Base-by-base conservation (phyloP, 768 basidiomycete genomes). In the Tulasnella sp. region DNA sequence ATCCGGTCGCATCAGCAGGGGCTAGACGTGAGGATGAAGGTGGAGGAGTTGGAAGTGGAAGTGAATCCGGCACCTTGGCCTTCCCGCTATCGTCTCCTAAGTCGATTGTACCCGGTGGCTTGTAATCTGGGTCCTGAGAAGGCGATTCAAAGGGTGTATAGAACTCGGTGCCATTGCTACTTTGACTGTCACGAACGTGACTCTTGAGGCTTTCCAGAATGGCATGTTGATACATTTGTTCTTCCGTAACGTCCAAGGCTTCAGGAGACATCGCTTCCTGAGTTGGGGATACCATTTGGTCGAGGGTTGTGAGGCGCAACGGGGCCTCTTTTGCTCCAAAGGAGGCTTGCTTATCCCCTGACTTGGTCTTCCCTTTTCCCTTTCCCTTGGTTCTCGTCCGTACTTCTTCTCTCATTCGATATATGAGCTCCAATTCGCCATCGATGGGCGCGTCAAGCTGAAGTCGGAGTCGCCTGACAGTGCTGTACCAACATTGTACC, bases 151-250 rank as follows among this genome's bases (percentile, higher is more conserved):
- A 14, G 14, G 58, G 58, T 25, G 58, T 64, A 17, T 64, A 64
- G 29, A 31, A 64, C 3, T 29, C 31, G 25, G 58, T 64, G 29
- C 58, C 58, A 15, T 34, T 64, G 58, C 58, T 64, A 11, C 29
- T 12, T 34, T 64, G 58, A 64, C 72, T 42, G 29, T 73, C 40
- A 1, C 39, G 72, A 25, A n/a, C n/a, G 12, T 49, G 9, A 11
- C 19, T 29, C 29, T 69, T 71, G 12, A 77, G 52, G 38, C 77
- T 78, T 79, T 80, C 79, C 58, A 79, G 79, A 36, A 81, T 79
- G 34, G 81, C 82, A 75, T 71, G 78, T 36, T 80, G 80, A n/a
- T 81, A 37, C 77, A 80, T 79, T 19, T 79, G 81, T 1, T 81
- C 81, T 38, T 82, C 81, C 67, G 75, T 70, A 25, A 45, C 34